Percentiles rank a stretch among this genome's conserved stretches.
These are phyloP conservation scores for Trichoderma asperellum DNA, from an alignment of 2,329 filamentous ascomycete species.

Conservation along the genomic window DNA sequence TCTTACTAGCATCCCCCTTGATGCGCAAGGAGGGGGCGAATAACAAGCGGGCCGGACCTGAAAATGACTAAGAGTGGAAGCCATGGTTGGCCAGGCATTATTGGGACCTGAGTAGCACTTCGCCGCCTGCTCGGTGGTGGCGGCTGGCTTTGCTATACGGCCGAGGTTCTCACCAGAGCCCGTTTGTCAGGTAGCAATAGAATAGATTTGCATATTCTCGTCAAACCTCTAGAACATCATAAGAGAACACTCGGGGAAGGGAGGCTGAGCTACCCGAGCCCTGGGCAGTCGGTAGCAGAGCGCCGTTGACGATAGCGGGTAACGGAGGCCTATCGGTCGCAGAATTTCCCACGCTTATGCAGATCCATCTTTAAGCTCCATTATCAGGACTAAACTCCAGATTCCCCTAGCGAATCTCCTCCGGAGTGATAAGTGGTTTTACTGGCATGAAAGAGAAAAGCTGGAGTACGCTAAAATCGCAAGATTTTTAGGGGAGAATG, in stretches of 20 bases:
- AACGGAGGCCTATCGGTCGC: background rate
- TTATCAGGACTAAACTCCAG: slow-evolving; percentile 10
- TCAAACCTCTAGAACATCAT: slow-evolving; percentile 6
- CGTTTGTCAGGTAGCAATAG: background rate
- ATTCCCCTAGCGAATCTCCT: slow-evolving; percentile 12
- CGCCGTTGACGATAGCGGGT: slow-evolving; percentile 10
- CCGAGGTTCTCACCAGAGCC: slow-evolving; percentile 12
- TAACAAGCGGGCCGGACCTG: slow-evolving; percentile 25
- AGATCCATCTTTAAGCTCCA: slow-evolving; percentile 5
- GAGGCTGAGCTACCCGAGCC: background rate
- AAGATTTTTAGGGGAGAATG: background rate
- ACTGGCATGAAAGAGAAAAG: background rate
- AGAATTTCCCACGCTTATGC: slow-evolving; percentile 6
- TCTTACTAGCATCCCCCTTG: slow-evolving; percentile 9
- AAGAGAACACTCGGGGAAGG: background rate
- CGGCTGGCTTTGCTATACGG: slow-evolving; percentile 27
- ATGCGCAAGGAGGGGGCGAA: slow-evolving; percentile 11
- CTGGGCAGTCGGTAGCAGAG: background rate
- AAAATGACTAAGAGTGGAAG: slow-evolving; percentile 15
- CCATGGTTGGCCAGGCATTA: slow-evolving; percentile 18
- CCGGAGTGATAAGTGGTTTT: background rate
- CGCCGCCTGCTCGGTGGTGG: slow-evolving; percentile 21
- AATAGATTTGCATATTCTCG: background rate
- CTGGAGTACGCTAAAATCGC: slow-evolving; percentile 20
- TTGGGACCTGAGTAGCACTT: slow-evolving; percentile 13